These are phyloP conservation scores for Fusarium beomiforme DNA, from an alignment of 2,329 filamentous ascomycete genomes.

Conservation along the genomic window DNA sequence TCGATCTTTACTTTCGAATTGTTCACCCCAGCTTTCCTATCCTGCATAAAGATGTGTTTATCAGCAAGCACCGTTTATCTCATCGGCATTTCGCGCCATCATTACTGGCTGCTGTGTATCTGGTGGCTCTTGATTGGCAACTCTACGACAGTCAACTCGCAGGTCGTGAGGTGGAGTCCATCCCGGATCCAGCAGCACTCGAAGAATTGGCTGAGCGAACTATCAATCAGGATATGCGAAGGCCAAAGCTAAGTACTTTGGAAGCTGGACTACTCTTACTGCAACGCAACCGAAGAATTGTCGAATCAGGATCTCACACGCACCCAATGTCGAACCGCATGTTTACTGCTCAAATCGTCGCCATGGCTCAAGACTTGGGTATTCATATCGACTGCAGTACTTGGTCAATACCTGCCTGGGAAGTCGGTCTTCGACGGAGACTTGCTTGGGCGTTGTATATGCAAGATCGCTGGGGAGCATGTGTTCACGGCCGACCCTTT, in stretches of 20 bases:
- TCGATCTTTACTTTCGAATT: conserved; percentile 74
- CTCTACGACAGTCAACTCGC: conserved; percentile 64
- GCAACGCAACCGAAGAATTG: conserved; percentile 57
- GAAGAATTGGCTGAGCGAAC: conserved; percentile 55
- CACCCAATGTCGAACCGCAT: conserved; percentile 52
- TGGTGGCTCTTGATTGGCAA: conserved; percentile 71
- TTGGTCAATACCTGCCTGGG: conserved; percentile 72
- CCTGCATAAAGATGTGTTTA: conserved; percentile 68
- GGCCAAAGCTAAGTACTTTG: conserved; percentile 65
- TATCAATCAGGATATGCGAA: conserved; percentile 58
- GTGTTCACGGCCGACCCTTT: conserved; percentile 66
- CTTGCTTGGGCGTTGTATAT: conserved; percentile 73
- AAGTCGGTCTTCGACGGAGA: conserved; percentile 68
- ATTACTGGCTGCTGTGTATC: conserved; percentile 68
- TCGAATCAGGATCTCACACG: conserved; percentile 35
- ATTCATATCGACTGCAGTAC: conserved; percentile 68
- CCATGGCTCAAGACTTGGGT: conserved; percentile 66
- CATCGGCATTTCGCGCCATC: conserved; percentile 68
- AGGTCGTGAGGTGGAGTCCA: conserved; percentile 44
- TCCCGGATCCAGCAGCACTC: conserved; percentile 45
- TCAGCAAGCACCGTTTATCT: conserved; percentile 68
- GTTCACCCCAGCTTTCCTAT: conserved; percentile 69
- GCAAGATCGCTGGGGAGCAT: conserved; percentile 71
- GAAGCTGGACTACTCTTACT: conserved; percentile 65
- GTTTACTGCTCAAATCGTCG: conserved; percentile 64